Percentiles rank a stretch among this genome's conserved stretches.
Conservation (phyloP, 257 asterid genomes). For the Oldenlandia corymbosa region DNA sequence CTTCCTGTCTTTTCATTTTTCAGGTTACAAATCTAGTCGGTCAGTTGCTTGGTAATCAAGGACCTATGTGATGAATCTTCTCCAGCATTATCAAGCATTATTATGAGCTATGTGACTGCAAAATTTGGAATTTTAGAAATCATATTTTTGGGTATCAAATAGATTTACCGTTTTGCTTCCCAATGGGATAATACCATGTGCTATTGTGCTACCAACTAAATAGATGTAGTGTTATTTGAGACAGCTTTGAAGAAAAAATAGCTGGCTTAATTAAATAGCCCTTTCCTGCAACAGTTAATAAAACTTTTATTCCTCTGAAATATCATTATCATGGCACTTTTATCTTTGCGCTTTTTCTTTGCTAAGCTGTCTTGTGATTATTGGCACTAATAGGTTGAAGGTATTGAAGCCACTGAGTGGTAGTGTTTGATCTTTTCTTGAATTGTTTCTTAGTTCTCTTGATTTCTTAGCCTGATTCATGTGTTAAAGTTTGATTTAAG, state of each 20-base stretch:
- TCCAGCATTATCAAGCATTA: background rate
- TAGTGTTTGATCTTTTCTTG: background rate
- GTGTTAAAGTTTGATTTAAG: background rate
- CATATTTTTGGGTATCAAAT: background rate
- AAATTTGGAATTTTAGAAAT: background rate
- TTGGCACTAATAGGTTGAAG: background rate
- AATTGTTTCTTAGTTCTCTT: background rate
- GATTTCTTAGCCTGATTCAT: background rate
- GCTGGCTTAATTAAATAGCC: background rate
- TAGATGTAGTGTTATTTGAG: background rate
- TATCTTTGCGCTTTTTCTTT: background rate
- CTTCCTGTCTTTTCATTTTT: slow-evolving; percentile 7
- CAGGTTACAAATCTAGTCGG: slow-evolving; percentile 97
- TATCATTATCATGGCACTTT: background rate
- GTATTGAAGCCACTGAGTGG: background rate
- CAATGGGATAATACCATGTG: background rate
- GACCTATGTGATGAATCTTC: slow-evolving; percentile 47
- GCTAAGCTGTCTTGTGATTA: background rate
- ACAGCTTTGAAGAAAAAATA: background rate
- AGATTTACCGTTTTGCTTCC: background rate
- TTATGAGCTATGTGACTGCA: background rate
- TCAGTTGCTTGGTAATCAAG: slow-evolving; percentile 65
- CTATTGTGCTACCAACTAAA: background rate
- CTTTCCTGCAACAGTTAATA: background rate
- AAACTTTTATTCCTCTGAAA: background rate